These are phyloP conservation scores for Exobasidium rhododendri DNA, from an alignment of 1,284 basidiomycete genomes.

Conservation along the genomic window DNA sequence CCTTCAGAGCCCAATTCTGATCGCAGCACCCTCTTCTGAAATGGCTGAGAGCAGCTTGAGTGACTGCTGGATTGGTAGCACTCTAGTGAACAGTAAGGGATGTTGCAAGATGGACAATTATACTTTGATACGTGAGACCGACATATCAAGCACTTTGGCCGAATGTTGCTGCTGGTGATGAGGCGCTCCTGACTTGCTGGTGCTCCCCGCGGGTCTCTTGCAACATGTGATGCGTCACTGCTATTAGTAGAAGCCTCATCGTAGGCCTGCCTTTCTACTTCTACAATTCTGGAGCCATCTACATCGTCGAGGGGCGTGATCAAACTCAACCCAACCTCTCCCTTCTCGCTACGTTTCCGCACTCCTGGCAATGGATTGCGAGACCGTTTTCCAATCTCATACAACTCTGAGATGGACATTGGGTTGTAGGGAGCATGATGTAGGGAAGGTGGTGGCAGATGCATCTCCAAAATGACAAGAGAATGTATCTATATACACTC, in stretches of 20 bases:
- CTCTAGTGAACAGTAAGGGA: background rate
- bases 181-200: too few relatives aligned
- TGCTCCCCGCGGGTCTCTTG: too few relatives aligned
- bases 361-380: background rate
- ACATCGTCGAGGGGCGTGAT: background rate
- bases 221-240: too few relatives aligned
- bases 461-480: too few relatives aligned
- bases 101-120: constrained; percentile 6
- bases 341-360: background rate
- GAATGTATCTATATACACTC: too few relatives aligned
- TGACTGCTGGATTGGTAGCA: background rate
- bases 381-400: background rate
- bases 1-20: background rate
- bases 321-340: too few relatives aligned
- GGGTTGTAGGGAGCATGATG: background rate
- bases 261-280: too few relatives aligned
- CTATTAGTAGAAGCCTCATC: too few relatives aligned
- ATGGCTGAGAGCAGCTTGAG: constrained; percentile 3
- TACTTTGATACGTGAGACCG: background rate
- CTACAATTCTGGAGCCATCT: background rate
- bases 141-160: constrained; percentile 1
- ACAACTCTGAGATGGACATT: background rate
- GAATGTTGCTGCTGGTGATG: too few relatives aligned
- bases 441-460: too few relatives aligned
- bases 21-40: background rate